These are phyloP conservation scores for Amorphotheca resinae DNA, from an alignment of 495 filamentous ascomycete genomes.

Conservation along the genomic window DNA sequence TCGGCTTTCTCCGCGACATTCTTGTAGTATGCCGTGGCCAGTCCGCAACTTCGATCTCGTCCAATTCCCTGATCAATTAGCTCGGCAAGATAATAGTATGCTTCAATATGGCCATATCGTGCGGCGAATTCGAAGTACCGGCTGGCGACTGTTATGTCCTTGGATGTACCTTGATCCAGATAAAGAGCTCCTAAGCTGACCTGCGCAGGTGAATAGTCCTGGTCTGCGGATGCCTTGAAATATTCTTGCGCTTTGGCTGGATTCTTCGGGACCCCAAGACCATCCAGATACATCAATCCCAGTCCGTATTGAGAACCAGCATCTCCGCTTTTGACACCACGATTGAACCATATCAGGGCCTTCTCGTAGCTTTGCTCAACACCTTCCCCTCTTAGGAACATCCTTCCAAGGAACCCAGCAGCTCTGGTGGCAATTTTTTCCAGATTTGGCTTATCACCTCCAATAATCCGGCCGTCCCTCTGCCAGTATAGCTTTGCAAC, in stretches of 20 bases:
- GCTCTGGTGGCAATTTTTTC: slow-evolving; percentile 83
- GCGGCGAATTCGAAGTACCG: slow-evolving; percentile 90
- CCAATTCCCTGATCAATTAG: slow-evolving; percentile 72
- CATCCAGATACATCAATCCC: slow-evolving; percentile 78
- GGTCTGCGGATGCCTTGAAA: slow-evolving; percentile 72
- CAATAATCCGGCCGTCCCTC: slow-evolving; percentile 51
- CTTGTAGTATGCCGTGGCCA: slow-evolving; percentile 88
- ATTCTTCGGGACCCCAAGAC: slow-evolving; percentile 68
- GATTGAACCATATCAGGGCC: slow-evolving; percentile 76
- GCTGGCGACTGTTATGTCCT: slow-evolving; percentile 50
- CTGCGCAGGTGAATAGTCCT: slow-evolving; percentile 73
- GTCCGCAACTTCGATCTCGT: slow-evolving; percentile 63
- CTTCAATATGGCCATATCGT: slow-evolving; percentile 78
- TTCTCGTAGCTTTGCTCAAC: slow-evolving; percentile 64
- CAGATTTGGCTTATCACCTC: slow-evolving; percentile 40
- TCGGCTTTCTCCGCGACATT: slow-evolving; percentile 86
- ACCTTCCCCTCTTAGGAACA: slow-evolving; percentile 89
- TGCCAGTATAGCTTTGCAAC: slow-evolving; percentile 84
- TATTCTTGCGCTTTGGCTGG: slow-evolving; percentile 60
- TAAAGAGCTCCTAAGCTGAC: slow-evolving; percentile 77
- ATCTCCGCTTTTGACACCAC: slow-evolving; percentile 69
- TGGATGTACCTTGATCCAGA: slow-evolving; percentile 74
- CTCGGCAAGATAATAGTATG: slow-evolving; percentile 91
- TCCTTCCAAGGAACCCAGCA: slow-evolving; percentile 81
- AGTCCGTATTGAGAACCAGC: slow-evolving; percentile 74